phyloP scores from a whole-genome alignment of 2,329 filamentous ascomycete species.

The Alternaria ethzedia region DNA sequence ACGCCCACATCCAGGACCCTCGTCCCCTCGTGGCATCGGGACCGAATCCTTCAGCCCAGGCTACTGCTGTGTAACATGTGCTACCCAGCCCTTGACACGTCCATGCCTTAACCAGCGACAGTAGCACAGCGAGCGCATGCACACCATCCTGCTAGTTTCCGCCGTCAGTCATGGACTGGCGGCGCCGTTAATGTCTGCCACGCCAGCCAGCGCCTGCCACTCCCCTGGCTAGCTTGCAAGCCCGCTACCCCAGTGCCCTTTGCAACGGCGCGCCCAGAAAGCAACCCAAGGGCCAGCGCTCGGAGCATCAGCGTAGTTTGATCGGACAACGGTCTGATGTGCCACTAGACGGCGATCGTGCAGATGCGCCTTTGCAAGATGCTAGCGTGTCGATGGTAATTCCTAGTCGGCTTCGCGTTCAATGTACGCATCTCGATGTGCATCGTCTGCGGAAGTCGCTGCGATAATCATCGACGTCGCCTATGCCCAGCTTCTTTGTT shows the following conservation, averaged over 20 bases:
- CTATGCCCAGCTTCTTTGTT: conserved; percentile 8
- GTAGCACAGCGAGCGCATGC: conserved; percentile 25
- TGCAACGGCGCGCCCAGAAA: conserved; percentile 21
- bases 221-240: conserved; percentile 25
- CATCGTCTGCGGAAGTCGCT: background rate
- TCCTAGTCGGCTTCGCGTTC: background rate
- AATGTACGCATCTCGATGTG: background rate
- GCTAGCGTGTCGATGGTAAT: conserved; percentile 20
- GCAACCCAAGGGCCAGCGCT: conserved; percentile 8
- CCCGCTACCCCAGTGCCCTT: conserved; percentile 20
- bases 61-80: conserved; percentile 41
- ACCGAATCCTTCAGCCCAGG: conserved; percentile 19
- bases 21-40: conserved; percentile 19
- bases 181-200: conserved; percentile 29
- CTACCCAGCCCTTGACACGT: conserved; percentile 20
- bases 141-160: conserved; percentile 41
- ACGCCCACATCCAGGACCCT: conserved; percentile 8
- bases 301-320: conserved; percentile 18
- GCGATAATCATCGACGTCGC: background rate
- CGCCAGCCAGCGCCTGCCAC: conserved; percentile 20
- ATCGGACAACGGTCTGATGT: conserved; percentile 27
- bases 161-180: conserved; percentile 38
- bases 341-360: conserved; percentile 37
- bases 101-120: conserved; percentile 37
- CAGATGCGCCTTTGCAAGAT: conserved; percentile 26